phyloP scores from a whole-genome alignment of 2,329 filamentous ascomycete genomes.

The Alternaria incomplexa region DNA sequence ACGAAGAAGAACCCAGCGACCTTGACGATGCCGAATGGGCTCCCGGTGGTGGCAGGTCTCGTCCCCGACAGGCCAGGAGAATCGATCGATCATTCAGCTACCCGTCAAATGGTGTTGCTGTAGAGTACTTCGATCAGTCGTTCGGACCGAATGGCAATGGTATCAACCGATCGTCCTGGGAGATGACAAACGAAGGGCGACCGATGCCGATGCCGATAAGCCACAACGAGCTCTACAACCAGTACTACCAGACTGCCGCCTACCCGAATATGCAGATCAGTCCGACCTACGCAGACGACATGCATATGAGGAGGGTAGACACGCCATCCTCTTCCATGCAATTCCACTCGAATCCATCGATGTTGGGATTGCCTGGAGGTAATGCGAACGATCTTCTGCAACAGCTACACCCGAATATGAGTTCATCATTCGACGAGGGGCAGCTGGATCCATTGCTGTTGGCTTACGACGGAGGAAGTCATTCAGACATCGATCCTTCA shows the following conservation, averaged over 20 bases:
- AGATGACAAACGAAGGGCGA: conserved; percentile 59
- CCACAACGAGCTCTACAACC: conserved; percentile 52
- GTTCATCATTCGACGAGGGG: conserved; percentile 43
- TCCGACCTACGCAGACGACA: conserved; percentile 37
- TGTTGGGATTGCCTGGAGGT: conserved; percentile 50
- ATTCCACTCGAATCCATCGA: conserved; percentile 38
- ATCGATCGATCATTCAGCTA: conserved; percentile 36
- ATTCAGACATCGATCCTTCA: conserved; percentile 24
- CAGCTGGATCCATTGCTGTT: conserved; percentile 53
- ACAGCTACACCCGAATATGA: conserved; percentile 35
- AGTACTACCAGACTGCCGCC: conserved; percentile 60
- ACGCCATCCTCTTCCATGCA: conserved; percentile 33
- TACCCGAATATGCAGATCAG: conserved; percentile 48
- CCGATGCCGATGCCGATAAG: conserved; percentile 55
- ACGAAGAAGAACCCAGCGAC: conserved; percentile 51
- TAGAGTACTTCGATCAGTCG: conserved; percentile 35
- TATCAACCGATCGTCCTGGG: conserved; percentile 59
- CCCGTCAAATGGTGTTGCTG: conserved; percentile 26
- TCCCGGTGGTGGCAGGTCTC: conserved; percentile 32
- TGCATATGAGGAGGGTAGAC: conserved; percentile 53
- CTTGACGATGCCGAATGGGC: conserved; percentile 51
- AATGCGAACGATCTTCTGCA: conserved; percentile 47
- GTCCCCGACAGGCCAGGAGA: conserved; percentile 29
- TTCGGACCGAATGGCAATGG: conserved; percentile 37
- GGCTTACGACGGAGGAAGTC: conserved; percentile 37